Conservation (phyloP, 2,329 filamentous ascomycete genomes). For the Pseudogymnoascus sp. region DNA sequence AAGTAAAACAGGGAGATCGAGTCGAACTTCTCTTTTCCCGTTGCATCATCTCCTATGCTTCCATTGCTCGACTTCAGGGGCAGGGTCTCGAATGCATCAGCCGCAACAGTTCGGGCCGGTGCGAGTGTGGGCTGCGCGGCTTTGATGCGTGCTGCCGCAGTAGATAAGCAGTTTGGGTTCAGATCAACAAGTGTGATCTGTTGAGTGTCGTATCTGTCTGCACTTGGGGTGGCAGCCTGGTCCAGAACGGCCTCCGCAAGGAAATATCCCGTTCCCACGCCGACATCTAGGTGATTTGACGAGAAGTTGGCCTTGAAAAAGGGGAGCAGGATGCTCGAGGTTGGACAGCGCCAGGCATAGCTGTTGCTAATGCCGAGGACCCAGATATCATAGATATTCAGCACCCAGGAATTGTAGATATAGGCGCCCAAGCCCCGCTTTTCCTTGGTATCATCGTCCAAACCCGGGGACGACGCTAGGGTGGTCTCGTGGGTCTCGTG, state of each 20-base stretch:
- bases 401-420: constrained; percentile 10
- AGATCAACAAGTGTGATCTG: constrained; percentile 25
- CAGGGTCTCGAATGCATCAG: constrained; percentile 32
- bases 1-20: constrained; percentile 40
- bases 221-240: not conserved
- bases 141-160: constrained; percentile 18
- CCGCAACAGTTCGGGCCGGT: constrained; percentile 25
- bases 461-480: not conserved
- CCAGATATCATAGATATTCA: constrained; percentile 20
- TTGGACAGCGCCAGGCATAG: constrained; percentile 27
- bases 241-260: constrained; percentile 16
- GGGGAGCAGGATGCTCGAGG: constrained; percentile 18
- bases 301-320: constrained; percentile 24
- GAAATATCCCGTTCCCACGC: constrained; percentile 28
- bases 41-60: not conserved
- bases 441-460: not conserved
- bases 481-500: not conserved
- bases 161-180: constrained; percentile 27
- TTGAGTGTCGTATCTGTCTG: not conserved
- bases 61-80: constrained; percentile 16
- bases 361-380: constrained; percentile 22
- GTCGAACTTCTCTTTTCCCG: constrained; percentile 30
- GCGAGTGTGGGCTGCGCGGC: constrained; percentile 19
- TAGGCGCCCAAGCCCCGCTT: not conserved
- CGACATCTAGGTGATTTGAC: constrained; percentile 27